Conservation (phyloP, 2,329 filamentous ascomycete genomes). For the Scortechinia acanthostroma region DNA sequence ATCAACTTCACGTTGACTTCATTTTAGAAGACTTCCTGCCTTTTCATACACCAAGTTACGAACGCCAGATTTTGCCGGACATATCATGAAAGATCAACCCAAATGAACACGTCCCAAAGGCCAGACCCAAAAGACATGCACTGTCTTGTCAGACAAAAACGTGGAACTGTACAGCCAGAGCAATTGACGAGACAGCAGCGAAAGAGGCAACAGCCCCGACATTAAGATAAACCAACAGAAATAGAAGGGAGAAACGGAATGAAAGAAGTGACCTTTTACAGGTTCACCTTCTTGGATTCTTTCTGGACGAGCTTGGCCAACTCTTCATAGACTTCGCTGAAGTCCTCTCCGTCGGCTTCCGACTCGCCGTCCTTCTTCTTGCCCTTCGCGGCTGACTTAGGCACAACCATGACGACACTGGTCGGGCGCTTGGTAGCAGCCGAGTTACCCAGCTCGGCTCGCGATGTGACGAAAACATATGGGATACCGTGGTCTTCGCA, state of each 20-base stretch:
- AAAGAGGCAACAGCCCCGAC: neutral
- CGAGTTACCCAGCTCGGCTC: conserved; percentile 87
- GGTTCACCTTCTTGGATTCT: conserved; percentile 47
- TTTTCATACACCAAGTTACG: neutral
- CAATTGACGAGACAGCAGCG: neutral
- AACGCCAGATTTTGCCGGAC: too few species aligned
- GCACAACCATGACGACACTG: conserved; percentile 83
- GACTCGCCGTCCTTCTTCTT: conserved; percentile 8
- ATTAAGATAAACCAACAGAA: neutral
- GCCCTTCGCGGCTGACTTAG: conserved; percentile 27
- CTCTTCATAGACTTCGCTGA: conserved; percentile 55
- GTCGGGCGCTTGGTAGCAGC: conserved; percentile 94
- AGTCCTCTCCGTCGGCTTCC: conserved; percentile 44
- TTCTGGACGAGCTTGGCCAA: conserved; percentile 62
- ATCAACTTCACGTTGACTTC: too few species aligned
- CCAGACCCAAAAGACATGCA: conserved; percentile 1
- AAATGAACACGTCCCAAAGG: neutral
- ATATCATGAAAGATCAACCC: neutral
- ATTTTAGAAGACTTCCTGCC: too few species aligned
- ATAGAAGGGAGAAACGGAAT: neutral
- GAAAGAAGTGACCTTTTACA: neutral
- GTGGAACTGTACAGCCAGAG: neutral
- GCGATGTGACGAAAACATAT: conserved; percentile 88
- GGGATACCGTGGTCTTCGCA: conserved; percentile 98
- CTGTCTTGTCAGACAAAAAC: neutral